Conservation (phyloP, 2,329 filamentous ascomycete genomes). For the Neoascochyta sp. region DNA sequence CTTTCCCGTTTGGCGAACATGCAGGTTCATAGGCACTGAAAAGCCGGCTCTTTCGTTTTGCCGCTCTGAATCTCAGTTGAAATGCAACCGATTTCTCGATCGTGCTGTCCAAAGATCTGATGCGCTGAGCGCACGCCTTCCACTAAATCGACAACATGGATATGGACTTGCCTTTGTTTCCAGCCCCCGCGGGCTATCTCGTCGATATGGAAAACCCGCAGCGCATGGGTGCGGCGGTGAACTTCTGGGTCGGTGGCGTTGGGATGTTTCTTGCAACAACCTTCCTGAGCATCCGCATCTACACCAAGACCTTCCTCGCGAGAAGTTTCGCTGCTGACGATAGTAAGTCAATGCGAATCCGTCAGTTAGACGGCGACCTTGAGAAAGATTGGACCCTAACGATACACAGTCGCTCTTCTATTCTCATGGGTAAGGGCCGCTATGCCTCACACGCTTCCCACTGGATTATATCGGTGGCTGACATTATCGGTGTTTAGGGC, state of each 20-base stretch:
- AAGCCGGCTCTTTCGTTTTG: no score
- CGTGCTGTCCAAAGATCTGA: no score
- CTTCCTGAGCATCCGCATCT: conserved; percentile 23
- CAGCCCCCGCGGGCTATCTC: conserved; percentile 23
- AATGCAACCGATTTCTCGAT: no score
- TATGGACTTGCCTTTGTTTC: conserved; percentile 11
- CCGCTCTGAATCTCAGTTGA: no score
- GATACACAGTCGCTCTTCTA: conserved; percentile 7
- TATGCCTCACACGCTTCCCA: neutral
- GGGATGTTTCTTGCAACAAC: conserved; percentile 19
- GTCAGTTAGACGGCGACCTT: no score
- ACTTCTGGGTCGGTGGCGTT: conserved; percentile 18
- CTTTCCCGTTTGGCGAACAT: no score
- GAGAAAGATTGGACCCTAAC: no score
- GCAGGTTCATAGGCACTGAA: no score
- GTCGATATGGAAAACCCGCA: conserved; percentile 26
- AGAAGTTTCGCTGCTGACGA: conserved; percentile 24
- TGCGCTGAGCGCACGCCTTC: conserved; percentile 3
- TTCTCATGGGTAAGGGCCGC: conserved; percentile 10
- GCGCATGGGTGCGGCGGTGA: conserved; percentile 7
- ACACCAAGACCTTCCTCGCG: conserved; percentile 20
- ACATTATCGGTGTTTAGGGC: conserved; percentile 1
- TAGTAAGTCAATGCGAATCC: conserved; percentile 17
- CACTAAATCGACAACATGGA: conserved; percentile 5
- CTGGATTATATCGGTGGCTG: neutral